These are phyloP conservation scores for Musa balbisiana DNA, from an alignment of 202 grass and related monocot genomes.

Conservation along the genomic window DNA sequence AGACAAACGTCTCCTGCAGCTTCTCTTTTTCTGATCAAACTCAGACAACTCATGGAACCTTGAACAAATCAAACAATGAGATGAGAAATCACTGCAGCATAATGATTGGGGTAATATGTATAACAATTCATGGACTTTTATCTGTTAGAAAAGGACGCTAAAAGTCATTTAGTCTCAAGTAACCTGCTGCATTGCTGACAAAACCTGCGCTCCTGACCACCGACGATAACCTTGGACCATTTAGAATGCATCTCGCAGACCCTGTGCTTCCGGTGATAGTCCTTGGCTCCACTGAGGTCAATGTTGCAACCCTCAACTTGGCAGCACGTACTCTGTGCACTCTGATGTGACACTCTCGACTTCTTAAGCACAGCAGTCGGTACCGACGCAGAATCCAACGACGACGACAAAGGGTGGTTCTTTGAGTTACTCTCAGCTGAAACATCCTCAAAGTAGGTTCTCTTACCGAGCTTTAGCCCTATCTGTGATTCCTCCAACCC, in stretches of 20 bases:
- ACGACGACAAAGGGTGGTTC: not conserved
- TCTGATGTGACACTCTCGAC: constrained; percentile 9
- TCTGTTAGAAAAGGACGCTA: not conserved
- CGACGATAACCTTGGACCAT: constrained; percentile 30
- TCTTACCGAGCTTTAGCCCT: constrained; percentile 17
- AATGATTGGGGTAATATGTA: not conserved
- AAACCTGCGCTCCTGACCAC: constrained; percentile 44
- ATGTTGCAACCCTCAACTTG: constrained; percentile 60
- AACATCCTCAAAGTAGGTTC: constrained; percentile 21
- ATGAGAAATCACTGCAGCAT: not conserved
- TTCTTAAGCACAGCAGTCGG: constrained; percentile 5
- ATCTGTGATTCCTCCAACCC: constrained; percentile 1
- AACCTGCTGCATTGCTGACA: constrained; percentile 94
- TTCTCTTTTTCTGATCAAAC: constrained; percentile 87
- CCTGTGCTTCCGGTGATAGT: constrained; percentile 79
- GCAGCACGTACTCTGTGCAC: constrained; percentile 21
- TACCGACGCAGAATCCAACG: not conserved
- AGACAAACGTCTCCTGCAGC: constrained; percentile 59
- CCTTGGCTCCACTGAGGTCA: constrained; percentile 36
- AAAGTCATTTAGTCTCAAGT: constrained; percentile 17
- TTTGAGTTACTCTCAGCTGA: not conserved
- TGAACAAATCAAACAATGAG: constrained; percentile 4
- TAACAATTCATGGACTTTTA: no score
- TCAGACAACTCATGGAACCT: constrained; percentile 79
- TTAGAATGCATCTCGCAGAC: constrained; percentile 62